Conservation (phyloP, 2,329 filamentous ascomycete genomes). For the Hysterium pulicare region DNA sequence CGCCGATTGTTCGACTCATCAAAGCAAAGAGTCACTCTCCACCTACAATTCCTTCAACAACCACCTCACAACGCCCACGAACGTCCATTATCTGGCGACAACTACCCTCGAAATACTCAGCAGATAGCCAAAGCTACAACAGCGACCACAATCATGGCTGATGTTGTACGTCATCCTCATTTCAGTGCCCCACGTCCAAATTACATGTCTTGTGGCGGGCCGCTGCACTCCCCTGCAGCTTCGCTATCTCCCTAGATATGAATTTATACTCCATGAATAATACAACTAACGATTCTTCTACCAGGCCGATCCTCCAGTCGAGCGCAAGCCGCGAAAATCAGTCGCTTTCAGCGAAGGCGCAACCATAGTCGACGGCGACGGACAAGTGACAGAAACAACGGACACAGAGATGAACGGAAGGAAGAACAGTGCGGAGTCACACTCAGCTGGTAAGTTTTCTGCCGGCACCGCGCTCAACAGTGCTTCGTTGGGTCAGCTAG, state of each 20-base stretch:
- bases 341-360: constrained; percentile 90
- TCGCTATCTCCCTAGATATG: constrained; percentile 15
- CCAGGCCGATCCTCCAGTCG: constrained; percentile 45
- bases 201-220: constrained; percentile 3
- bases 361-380: constrained; percentile 84
- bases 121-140: constrained; percentile 3
- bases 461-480: constrained; percentile 4
- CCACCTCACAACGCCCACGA: not conserved
- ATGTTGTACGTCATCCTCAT: constrained; percentile 35
- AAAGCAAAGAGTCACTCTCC: not conserved
- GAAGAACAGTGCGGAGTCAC: constrained; percentile 78
- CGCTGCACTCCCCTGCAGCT: constrained; percentile 5
- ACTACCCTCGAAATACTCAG: not conserved
- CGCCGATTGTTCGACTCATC: constrained; percentile 3
- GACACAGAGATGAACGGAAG: constrained; percentile 67
- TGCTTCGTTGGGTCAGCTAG: constrained; percentile 17
- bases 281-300: too few relatives aligned
- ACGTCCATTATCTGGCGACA: not conserved
- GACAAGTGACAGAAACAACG: constrained; percentile 74
- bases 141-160: constrained; percentile 52
- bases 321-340: constrained; percentile 81
- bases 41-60: constrained; percentile 2
- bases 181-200: constrained; percentile 22
- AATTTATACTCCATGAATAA: too few relatives aligned
- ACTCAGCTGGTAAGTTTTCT: constrained; percentile 40